phyloP scores from a whole-genome alignment of 257 asterid species.

The Cynanchum wilfordii region DNA sequence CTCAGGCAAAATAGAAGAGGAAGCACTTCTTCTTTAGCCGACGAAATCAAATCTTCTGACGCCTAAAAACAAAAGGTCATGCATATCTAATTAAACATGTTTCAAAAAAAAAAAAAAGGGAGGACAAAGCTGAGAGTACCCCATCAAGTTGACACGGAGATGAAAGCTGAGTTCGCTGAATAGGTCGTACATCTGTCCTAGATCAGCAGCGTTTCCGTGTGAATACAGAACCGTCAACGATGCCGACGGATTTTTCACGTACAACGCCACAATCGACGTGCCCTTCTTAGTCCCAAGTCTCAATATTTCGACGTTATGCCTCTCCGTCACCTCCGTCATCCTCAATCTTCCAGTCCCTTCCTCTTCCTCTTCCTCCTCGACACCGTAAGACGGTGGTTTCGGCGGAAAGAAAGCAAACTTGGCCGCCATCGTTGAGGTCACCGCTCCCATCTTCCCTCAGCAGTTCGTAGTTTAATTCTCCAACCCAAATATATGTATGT shows the following conservation, averaged over 20 bases:
- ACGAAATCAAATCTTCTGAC: not conserved
- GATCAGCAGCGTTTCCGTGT: constrained; percentile 99
- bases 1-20: not conserved
- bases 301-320: constrained; percentile 74
- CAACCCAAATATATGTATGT: not conserved
- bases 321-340: constrained; percentile 81
- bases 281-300: constrained; percentile 76
- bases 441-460: constrained; percentile 57
- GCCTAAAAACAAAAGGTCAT: too few relatives aligned
- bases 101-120: too few relatives aligned
- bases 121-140: constrained; percentile 35
- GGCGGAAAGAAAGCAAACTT: constrained; percentile 96
- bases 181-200: constrained; percentile 93
- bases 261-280: constrained; percentile 67
- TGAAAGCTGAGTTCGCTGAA: constrained; percentile 81
- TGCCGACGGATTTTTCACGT: constrained; percentile 73
- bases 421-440: constrained; percentile 93
- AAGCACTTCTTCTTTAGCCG: not conserved
- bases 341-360: constrained; percentile 56
- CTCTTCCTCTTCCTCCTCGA: constrained; percentile 41
- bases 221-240: constrained; percentile 76
- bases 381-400: constrained; percentile 73
- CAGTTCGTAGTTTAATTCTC: not conserved
- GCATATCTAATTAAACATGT: too few relatives aligned
- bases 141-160: constrained; percentile 85